Base-by-base conservation (phyloP, 371 early-diverging fungal genomes). In the Mucor piriformis region DNA sequence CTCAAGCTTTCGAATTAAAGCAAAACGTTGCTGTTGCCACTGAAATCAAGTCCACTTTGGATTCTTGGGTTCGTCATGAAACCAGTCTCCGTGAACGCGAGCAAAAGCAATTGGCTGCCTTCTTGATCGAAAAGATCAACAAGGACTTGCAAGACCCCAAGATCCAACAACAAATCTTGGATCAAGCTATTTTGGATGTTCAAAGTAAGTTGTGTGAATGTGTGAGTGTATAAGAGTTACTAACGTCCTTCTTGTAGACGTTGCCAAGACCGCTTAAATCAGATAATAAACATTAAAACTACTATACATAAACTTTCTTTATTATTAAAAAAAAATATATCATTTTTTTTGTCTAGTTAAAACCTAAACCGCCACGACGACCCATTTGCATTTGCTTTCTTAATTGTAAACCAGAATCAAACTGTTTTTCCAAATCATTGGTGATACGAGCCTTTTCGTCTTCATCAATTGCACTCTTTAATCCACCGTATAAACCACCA, bases 11-110 rank as follows among this genome's bases (percentile, higher is more conserved):
- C 69, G 90, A 91, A 77, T 84, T 95, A 63, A 93, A 97, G 89
- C 97, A 97, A 78, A 82, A 88, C 67, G 91, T 90, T 48, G 85
- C 89, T 63, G 86, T 92, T 69, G 83, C 89, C 57, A 48, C 77
- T 37, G 96, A 97, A 79, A 86, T 92, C 74, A 95, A 95, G 88
- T 34, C 83, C 23, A 91, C 92, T 61, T 82, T 97, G 25, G 97
- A 97, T 78, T 88, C 92, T 47, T 96, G 96, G 96, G 96, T 96
- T 49, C 96, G 97, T 70, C 92, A 96, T 71, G 96, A 97, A 82
- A 83, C 90, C 69, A 83, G 83, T 34, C 82, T 97, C 61, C 95
- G 98, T 74, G 96, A 96, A 76, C 88, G 85, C 61, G 93, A 95
- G 83, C 98, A 97, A 84, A 90, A 89, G 85, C 81, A 88, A 54